Base-by-base conservation (phyloP, 257 asterid genomes). In the Apocynum venetum region DNA sequence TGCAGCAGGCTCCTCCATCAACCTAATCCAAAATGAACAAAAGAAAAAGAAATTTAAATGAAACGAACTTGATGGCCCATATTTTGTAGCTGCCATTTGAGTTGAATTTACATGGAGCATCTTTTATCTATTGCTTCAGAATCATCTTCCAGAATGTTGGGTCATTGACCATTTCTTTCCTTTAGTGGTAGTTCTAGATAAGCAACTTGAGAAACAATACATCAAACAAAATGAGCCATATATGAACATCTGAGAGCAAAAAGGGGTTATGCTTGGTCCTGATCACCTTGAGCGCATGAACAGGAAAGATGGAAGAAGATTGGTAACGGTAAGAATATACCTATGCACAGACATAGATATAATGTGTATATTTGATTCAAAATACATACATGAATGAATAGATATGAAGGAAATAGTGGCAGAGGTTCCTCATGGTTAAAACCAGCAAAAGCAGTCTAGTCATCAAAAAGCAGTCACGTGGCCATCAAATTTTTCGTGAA, bases 1-100 rank as follows among this genome's bases (percentile, higher is more conserved):
- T 67, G 98, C 98, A 83, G 98, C 92, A 49, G 98, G 98, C 87
- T 95, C 98, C 91, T 95, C 98, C 97, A 93, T 95, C 87, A 95
- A 89, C 85, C 98, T 91, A 78, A 83, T 75, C 57, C 73, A 69
- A 47, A 72, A 57, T 17, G n/a, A 17, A 0, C 15, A 49, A 46
- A 41, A 17, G 4, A 73, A 6, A 61, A 75, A 41, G 76, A 44
- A 55, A 43, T 17, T 9, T 10, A 43, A 36, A 48, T 59, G 72
- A 55, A 36, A 57, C 12, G 40, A 75, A 47, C 10, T 14, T 70
- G 59, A n/a, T 17, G 25, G 17, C 46, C 38, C 49, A 60, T 63
- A 71, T 36, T 71, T 9, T 43, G 8, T 19, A 6, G 19, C 73
- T 2, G 13, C 17, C 31, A 20, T 17, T 7, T 67, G 15, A 2